Evolutionary conservation across 1,284 basidiomycete genomes (phyloP).

Genomic region (Trametes pubescens): DNA sequence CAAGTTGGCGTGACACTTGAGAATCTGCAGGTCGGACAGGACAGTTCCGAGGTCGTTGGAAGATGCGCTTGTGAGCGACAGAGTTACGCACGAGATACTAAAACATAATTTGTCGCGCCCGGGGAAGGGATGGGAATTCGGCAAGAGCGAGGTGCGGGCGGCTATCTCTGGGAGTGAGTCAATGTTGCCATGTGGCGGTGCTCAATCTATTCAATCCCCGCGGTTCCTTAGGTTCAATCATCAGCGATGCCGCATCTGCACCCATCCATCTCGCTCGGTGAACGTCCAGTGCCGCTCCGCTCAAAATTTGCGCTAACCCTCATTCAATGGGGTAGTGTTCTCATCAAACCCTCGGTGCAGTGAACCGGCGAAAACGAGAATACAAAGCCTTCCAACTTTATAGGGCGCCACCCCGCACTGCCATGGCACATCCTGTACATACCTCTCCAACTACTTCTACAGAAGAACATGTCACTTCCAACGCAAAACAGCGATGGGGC

Average conservation of each 20-base stretch:
- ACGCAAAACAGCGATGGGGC: not conserved
- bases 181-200: constrained; percentile 8
- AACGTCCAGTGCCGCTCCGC: too few relatives aligned
- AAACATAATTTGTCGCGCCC: not conserved
- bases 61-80: not conserved
- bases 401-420: not conserved
- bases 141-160: not conserved
- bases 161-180: not conserved
- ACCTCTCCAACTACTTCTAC: not conserved
- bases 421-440: not conserved
- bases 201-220: not conserved
- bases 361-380: too few relatives aligned
- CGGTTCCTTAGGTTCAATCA: not conserved
- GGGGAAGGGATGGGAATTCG: not conserved
- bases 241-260: too few relatives aligned
- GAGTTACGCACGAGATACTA: not conserved
- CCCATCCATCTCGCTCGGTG: too few relatives aligned
- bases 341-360: too few relatives aligned
- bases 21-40: not conserved
- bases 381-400: too few relatives aligned
- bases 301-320: too few relatives aligned
- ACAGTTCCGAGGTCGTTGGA: not conserved
- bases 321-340: too few relatives aligned
- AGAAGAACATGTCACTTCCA: not conserved
- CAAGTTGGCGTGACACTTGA: not conserved